Base-by-base conservation (phyloP, 140 eudicot species). In the Oenanthe javanica region DNA sequence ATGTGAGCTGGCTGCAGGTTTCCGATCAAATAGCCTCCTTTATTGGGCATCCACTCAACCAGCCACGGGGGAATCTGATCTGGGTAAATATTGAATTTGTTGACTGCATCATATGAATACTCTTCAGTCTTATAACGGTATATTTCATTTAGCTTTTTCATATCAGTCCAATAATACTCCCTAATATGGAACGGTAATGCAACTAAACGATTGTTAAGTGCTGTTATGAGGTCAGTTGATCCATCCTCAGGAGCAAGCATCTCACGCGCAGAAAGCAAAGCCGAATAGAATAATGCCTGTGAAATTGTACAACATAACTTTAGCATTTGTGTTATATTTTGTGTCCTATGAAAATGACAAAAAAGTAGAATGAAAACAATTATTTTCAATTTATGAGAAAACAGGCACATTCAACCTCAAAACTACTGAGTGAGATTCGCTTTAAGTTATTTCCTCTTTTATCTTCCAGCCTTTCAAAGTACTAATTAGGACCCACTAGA, bases 11-110 rank as follows among this genome's bases (percentile, higher is more conserved):
- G 99, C 82, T 95, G 98, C 83, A 95, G 85, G 82, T 95, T 95
- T 75, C 99, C 99, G 8, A 95, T 95, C 82, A 95, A 86, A 88
- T 92, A 95, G 70, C 99, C 99, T 36, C 99, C 98, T 88, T 84
- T 91, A 75, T 85, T 83, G 50, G 99, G 97, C 99, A 95, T 95
- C 99, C 99, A 95, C 25, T 91, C 96, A 25, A 91, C 97, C 74
- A 95, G 86, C 99, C 99, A 95, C 14, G 99, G 93, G 38, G 98
- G 93, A 49, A 95, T 95, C 79, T 95, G 99, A 87, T 95, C 99
- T 7, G 98, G 98, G 81, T 95, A 95, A 48, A 95, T 95, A 79
- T 95, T 95, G 86, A 95, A 95, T 83, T 95, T 95, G 83, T 95
- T 95, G 51, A 92, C 93, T 13, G 99, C 99, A 69, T 95, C 99